A percentile compares a stretch with the other conserved stretches of the same genome.
phyloP scores from a whole-genome alignment of 2,329 filamentous ascomycete species.

The Aspergillaceae sp. region DNA sequence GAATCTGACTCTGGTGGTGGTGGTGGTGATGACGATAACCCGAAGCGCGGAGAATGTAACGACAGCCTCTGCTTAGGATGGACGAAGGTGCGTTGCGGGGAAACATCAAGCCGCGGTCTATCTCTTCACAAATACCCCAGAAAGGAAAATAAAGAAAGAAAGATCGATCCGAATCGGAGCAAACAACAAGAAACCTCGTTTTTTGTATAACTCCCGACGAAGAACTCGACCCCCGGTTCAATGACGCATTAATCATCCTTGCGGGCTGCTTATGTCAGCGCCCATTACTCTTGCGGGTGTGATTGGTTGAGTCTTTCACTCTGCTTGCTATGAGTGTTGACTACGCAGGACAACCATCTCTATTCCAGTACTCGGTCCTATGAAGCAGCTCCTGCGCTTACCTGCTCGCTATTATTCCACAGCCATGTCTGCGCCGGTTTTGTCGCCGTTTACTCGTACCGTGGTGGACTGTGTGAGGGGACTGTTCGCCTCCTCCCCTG shows the following conservation, averaged over 20 bases:
- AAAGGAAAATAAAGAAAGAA: neutral
- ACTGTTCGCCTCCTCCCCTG: slow-evolving; percentile 49
- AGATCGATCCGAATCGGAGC: neutral
- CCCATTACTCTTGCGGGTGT: slow-evolving; percentile 3
- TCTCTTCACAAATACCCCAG: no score
- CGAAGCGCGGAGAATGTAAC: slow-evolving; percentile 27
- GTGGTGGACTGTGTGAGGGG: slow-evolving; percentile 72
- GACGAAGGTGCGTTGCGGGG: slow-evolving; percentile 19
- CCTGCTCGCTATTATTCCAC: slow-evolving; percentile 18
- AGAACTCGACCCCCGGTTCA: neutral
- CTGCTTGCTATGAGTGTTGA: no score
- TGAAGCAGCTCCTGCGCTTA: slow-evolving; percentile 20
- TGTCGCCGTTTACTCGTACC: slow-evolving; percentile 54
- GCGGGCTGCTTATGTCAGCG: no score
- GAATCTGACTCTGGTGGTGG: slow-evolving; percentile 5
- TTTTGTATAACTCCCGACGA: no score
- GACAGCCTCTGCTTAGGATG: slow-evolving; percentile 32
- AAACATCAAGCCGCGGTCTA: slow-evolving; percentile 27
- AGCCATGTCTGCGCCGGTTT: slow-evolving; percentile 25
- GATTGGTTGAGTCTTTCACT: neutral
- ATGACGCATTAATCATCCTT: slow-evolving; percentile 13
- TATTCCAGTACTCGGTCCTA: slow-evolving; percentile 6
- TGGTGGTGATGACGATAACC: slow-evolving; percentile 3
- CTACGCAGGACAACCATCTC: neutral
- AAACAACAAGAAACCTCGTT: no score